Percentiles rank a stretch among this genome's conserved stretches.
These are phyloP conservation scores for Lasiodiplodia sp. DNA, from an alignment of 2,329 filamentous ascomycete genomes.

Conservation along the genomic window DNA sequence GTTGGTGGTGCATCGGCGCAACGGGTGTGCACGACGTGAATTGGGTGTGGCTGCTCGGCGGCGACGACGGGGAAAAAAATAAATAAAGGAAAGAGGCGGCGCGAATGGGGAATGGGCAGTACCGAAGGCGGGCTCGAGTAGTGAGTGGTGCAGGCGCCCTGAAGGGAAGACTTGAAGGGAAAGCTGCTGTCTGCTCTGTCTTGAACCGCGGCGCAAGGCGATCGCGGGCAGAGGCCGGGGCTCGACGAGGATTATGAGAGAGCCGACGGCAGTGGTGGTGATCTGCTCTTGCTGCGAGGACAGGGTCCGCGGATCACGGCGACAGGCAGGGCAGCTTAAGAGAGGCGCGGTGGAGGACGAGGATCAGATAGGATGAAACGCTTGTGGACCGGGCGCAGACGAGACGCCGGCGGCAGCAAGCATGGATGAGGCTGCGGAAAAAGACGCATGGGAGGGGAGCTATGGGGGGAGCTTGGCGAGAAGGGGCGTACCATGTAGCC, in stretches of 20 bases:
- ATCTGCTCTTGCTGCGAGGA: constrained; percentile 25
- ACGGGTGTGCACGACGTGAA: constrained; percentile 30
- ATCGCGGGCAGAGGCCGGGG: constrained; percentile 24
- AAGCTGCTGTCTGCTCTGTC: constrained; percentile 14
- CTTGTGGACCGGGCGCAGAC: constrained; percentile 31
- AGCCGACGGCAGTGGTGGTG: constrained; percentile 20
- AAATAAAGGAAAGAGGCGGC: constrained; percentile 10
- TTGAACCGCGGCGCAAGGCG: constrained; percentile 17
- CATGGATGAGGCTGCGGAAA: constrained; percentile 31
- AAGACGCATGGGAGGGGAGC: constrained; percentile 36
- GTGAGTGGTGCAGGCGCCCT: constrained; percentile 19
- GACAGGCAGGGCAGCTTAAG: constrained; percentile 34
- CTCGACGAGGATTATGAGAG: constrained; percentile 31
- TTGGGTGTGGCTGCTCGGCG: constrained; percentile 21
- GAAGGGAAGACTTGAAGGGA: constrained; percentile 19
- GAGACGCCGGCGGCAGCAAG: constrained; percentile 30
- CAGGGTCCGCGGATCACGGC: constrained; percentile 31
- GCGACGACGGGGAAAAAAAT: constrained; percentile 2
- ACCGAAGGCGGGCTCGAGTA: not conserved
- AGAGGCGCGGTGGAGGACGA: constrained; percentile 29
- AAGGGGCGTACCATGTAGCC: constrained; percentile 53
- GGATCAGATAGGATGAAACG: constrained; percentile 29
- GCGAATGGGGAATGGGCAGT: constrained; percentile 20
- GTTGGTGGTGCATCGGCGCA: constrained; percentile 24
- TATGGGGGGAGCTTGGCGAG: constrained; percentile 32